Evolutionary conservation across 202 grass and related monocot species (phyloP).

Genomic region (Setaria viridis): DNA sequence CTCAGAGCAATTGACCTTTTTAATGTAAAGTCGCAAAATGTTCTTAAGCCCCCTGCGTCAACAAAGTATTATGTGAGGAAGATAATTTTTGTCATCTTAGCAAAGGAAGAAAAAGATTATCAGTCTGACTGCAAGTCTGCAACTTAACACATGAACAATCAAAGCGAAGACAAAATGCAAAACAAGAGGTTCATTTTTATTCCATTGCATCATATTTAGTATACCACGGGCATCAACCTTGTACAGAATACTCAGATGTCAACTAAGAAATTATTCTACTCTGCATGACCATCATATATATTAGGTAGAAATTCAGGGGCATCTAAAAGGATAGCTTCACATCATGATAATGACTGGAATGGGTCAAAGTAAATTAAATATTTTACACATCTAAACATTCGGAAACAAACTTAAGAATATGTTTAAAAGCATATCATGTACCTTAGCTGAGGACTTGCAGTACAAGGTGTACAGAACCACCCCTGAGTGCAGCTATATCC

Average conservation of each 20-base stretch:
- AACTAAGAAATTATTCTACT: slow-evolving; percentile 14
- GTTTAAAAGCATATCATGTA: slow-evolving; percentile 42
- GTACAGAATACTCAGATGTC: neutral
- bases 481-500: slow-evolving; percentile 93
- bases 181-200: neutral
- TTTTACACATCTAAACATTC: slow-evolving; percentile 8
- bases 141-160: slow-evolving; percentile 18
- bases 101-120: slow-evolving; percentile 9
- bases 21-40: slow-evolving; percentile 87
- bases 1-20: slow-evolving; percentile 79
- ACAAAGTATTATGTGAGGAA: slow-evolving; percentile 46
- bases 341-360: neutral
- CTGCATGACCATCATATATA: neutral
- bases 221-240: slow-evolving; percentile 20
- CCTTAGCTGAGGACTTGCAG: slow-evolving; percentile 78
- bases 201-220: slow-evolving; percentile 15
- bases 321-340: neutral
- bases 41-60: slow-evolving; percentile 90
- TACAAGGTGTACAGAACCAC: slow-evolving; percentile 97
- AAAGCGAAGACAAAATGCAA: slow-evolving; percentile 14
- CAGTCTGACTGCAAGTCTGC: neutral
- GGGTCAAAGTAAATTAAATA: no score
- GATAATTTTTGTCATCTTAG: neutral
- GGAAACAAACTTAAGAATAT: neutral
- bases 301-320: neutral